phyloP scores from a whole-genome alignment of 1,284 basidiomycete species.

The Fomitopsis pinicola region DNA sequence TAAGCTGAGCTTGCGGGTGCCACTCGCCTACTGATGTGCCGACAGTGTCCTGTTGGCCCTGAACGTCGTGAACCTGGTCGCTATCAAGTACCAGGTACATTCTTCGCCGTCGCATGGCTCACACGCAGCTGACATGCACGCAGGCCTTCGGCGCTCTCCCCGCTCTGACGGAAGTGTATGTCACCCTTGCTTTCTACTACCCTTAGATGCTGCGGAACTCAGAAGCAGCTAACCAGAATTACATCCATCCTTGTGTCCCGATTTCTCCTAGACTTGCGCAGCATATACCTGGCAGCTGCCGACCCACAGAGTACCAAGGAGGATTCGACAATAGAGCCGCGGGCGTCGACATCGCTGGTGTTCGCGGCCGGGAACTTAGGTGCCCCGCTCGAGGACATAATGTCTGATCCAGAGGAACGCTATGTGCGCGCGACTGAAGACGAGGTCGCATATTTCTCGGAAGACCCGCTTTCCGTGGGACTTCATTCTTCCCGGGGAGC shows the following conservation, averaged over 20 bases:
- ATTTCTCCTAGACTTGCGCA: slow-evolving; percentile 20
- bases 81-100: slow-evolving; percentile 8
- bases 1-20: background rate
- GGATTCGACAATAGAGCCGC: background rate
- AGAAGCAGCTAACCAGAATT: background rate
- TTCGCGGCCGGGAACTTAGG: slow-evolving; percentile 16
- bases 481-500: background rate
- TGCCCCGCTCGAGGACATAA: slow-evolving; percentile 8
- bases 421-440: background rate
- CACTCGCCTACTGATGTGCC: background rate
- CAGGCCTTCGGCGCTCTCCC: slow-evolving; percentile 9
- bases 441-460: slow-evolving; percentile 1
- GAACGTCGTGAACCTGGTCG: slow-evolving; percentile 15
- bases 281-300: slow-evolving; percentile 3
- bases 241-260: slow-evolving; percentile 17
- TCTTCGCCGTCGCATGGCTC: background rate
- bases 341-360: background rate
- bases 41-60: slow-evolving; percentile 11
- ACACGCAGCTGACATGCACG: background rate
- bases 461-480: slow-evolving; percentile 2
- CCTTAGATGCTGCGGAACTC: background rate
- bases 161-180: slow-evolving; percentile 17
- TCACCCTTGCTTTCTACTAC: background rate
- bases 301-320: background rate
- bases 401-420: background rate